Percentiles rank a stretch among this genome's conserved stretches.
Evolutionary conservation across 345 rosid species (phyloP).

Genomic region (Erucastrum elatum): DNA sequence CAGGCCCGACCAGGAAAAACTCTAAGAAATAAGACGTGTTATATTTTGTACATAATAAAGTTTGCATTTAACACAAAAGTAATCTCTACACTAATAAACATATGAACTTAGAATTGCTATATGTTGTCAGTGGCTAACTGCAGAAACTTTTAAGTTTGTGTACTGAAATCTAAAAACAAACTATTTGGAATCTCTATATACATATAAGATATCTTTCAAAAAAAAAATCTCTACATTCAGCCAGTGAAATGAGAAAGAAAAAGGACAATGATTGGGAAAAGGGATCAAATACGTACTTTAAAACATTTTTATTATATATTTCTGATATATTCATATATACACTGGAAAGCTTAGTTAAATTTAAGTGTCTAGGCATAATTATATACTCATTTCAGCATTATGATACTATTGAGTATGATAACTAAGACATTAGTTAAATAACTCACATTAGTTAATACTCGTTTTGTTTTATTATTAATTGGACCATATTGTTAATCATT

Average conservation of each 20-base stretch:
- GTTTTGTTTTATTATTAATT: not conserved
- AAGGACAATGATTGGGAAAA: constrained; percentile 2
- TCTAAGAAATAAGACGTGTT: not conserved
- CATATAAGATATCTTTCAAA: not conserved
- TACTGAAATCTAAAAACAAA: not conserved
- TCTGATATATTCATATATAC: not conserved
- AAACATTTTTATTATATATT: not conserved
- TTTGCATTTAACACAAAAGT: too few species aligned
- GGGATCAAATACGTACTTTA: not conserved
- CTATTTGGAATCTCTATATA: not conserved
- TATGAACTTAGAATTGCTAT: not conserved
- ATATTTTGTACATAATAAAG: too few species aligned
- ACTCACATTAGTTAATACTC: not conserved
- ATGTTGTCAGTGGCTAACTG: not conserved
- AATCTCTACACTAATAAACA: not conserved
- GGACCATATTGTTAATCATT: not conserved
- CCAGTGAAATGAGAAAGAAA: not conserved
- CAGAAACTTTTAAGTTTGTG: not conserved
- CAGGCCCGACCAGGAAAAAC: not conserved
- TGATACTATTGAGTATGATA: not conserved
- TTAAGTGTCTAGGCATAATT: not conserved
- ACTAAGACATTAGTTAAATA: not conserved
- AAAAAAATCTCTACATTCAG: constrained; percentile 11
- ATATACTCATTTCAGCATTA: not conserved
- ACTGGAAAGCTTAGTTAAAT: not conserved